Evolutionary conservation across 305 asterid species (phyloP), one percentile per base, ranked within the genome.

Genomic region (Fraxinus nigra): DNA sequence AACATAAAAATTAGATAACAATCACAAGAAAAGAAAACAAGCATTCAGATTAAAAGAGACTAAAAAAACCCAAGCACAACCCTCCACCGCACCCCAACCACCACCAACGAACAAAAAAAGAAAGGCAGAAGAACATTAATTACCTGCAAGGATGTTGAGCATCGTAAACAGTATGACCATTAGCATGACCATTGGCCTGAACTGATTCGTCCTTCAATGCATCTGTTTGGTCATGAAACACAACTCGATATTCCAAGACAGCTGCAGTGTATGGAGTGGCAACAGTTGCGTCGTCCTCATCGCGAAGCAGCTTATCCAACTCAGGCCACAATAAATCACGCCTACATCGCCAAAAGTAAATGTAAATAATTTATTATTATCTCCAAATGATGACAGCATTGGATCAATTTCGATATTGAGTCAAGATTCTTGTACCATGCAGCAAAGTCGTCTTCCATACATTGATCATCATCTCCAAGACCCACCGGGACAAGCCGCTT

Each of bases 141-240:
- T 88, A 95, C 98, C 93, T 91, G 93, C 92, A 92, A 43, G 99
- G 99, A 90, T 95, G 98, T 84, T 92, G 99, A 80, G 98, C 94
- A 90, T 95, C 99, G 87, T 84, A 75, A 26, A 88, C 88, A 33
- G 93, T 67, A 80, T 92, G 87, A 37, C 97, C 98, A 87, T 93
- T 93, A 40, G 92, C 90, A 72, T 85, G 81, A 28, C 83, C 85
- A 78, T 85, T 67, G 38, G 38, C 74, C 37, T 26, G 79, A 18
- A 54, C 59, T 10, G 81, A 86, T 78, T 86, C 83, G 7, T 85
- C 86, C 81, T 89, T 91, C 9, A 88, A 61, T 80, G 77, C 88
- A 83, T 87, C 92, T 18, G 79, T 46, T 81, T 88, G 86, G 75
- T 93, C 97, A 84, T 89, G 92, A 91, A 85, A 87, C 20, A 90